These are phyloP conservation scores for Heterobasidion occidentale DNA, from an alignment of 1,284 basidiomycete species.

Conservation along the genomic window DNA sequence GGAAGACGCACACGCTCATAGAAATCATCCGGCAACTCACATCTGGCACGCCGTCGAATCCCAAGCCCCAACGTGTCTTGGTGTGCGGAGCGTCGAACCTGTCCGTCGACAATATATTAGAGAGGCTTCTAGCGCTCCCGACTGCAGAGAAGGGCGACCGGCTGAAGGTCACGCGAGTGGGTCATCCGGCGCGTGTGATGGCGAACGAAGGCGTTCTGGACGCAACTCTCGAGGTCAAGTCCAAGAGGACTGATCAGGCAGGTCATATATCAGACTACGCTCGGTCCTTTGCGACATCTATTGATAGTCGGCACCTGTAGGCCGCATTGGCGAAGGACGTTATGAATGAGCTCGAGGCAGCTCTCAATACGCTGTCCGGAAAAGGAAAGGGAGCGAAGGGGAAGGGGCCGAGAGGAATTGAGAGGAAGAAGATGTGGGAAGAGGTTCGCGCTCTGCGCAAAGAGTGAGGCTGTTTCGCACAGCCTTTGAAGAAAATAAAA, in stretches of 20 bases:
- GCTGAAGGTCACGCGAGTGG: slow-evolving; percentile 72
- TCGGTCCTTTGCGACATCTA: not conserved
- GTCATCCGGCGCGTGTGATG: slow-evolving; percentile 92
- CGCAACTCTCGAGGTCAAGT: slow-evolving; percentile 85
- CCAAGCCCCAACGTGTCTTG: slow-evolving; percentile 53
- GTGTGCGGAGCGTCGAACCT: slow-evolving; percentile 91
- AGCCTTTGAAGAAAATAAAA: not conserved
- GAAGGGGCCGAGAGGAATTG: slow-evolving; percentile 62
- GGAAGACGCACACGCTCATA: slow-evolving; percentile 89
- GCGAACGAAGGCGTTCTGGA: slow-evolving; percentile 56
- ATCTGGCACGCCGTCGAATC: slow-evolving; percentile 34
- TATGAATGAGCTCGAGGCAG: slow-evolving; percentile 72
- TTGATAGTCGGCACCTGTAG: slow-evolving; percentile 11
- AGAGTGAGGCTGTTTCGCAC: slow-evolving; percentile 49
- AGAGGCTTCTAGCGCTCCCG: slow-evolving; percentile 66
- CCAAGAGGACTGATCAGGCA: slow-evolving; percentile 71
- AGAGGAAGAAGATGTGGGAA: slow-evolving; percentile 86
- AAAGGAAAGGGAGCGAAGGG: slow-evolving; percentile 76
- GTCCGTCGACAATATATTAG: slow-evolving; percentile 86
- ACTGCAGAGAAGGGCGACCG: slow-evolving; percentile 28
- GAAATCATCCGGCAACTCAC: slow-evolving; percentile 86
- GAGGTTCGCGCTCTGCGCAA: slow-evolving; percentile 86
- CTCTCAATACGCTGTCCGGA: slow-evolving; percentile 60
- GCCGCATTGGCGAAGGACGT: slow-evolving; percentile 80
- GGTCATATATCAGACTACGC: not conserved